A percentile compares a stretch with the other conserved stretches of the same genome.
These are phyloP conservation scores for Penicillium paxilli DNA, from an alignment of 495 filamentous ascomycete genomes.

Conservation along the genomic window DNA sequence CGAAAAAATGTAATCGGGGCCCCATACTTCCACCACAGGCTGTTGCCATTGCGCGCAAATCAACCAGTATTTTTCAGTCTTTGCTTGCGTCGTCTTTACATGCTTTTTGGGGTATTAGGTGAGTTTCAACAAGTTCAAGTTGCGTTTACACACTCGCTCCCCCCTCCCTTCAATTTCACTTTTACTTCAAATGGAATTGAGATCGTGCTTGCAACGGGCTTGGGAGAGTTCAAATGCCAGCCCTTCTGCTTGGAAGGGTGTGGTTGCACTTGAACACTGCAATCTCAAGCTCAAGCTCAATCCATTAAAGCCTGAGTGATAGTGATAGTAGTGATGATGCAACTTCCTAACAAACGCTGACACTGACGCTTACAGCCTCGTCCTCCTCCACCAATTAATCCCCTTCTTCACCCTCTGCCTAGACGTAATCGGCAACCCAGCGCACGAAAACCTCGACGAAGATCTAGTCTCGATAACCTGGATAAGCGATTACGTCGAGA, in stretches of 20 bases:
- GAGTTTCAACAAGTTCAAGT: too few relatives aligned
- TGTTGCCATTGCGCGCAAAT: background rate
- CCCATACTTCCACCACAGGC: background rate
- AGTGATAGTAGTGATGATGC: too few relatives aligned
- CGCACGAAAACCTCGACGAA: background rate
- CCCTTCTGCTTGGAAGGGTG: too few relatives aligned
- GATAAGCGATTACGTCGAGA: conserved; percentile 10
- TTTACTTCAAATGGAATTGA: too few relatives aligned
- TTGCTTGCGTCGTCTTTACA: background rate
- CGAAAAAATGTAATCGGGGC: conserved; percentile 10
- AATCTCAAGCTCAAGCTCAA: too few relatives aligned
- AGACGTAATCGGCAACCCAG: conserved; percentile 8
- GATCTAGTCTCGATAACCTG: conserved; percentile 8
- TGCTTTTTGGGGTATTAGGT: background rate
- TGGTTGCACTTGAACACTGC: too few relatives aligned
- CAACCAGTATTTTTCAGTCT: background rate
- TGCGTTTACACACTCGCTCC: too few relatives aligned
- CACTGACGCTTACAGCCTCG: conserved; percentile 3
- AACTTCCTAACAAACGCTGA: conserved; percentile 7
- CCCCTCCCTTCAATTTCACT: too few relatives aligned
- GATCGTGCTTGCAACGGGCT: too few relatives aligned
- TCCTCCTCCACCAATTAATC: conserved; percentile 16
- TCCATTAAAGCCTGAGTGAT: too few relatives aligned
- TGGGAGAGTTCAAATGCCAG: too few relatives aligned
- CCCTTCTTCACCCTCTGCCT: conserved; percentile 13